phyloP scores from a whole-genome alignment of 2,329 filamentous ascomycete species.

The Arthrobotrys musiformis region DNA sequence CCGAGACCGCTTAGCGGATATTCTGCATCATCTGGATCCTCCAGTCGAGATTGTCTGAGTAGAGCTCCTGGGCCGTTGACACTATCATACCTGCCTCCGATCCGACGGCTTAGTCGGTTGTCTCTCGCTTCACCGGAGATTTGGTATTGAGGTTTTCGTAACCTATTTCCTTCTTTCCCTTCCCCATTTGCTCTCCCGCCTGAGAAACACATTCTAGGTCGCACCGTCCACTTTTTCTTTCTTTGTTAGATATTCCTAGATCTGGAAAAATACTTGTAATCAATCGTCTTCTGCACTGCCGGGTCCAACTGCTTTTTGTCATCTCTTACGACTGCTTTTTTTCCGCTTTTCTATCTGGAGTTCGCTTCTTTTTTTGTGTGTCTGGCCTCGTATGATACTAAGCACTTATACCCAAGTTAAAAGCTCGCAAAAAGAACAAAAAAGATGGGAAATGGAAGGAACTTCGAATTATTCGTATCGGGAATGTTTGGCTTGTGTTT shows the following conservation, averaged over 20 bases:
- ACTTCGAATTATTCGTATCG: neutral
- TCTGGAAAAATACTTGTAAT: slow-evolving; percentile 2
- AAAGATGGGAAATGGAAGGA: neutral
- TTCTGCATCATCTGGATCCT: slow-evolving; percentile 5
- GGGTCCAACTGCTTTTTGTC: neutral
- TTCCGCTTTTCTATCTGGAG: slow-evolving; percentile 6
- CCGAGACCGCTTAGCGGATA: neutral
- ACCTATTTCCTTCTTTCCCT: neutral
- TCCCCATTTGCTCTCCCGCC: neutral
- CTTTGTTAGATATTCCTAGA: slow-evolving; percentile 14
- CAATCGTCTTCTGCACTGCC: neutral
- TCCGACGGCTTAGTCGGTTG: neutral
- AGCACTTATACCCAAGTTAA: slow-evolving; percentile 12
- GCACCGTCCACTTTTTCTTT: neutral
- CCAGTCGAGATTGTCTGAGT: neutral
- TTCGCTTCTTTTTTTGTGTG: neutral
- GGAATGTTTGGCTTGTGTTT: neutral
- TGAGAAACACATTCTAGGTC: neutral
- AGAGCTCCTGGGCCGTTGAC: neutral
- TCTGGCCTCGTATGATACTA: neutral
- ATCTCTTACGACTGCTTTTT: slow-evolving; percentile 4
- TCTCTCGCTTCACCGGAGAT: neutral
- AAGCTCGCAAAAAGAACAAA: neutral
- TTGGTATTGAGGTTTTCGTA: neutral
- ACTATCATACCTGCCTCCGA: neutral